Conservation (phyloP, 2,329 filamentous ascomycete genomes). For the Fusarium camptoceras region DNA sequence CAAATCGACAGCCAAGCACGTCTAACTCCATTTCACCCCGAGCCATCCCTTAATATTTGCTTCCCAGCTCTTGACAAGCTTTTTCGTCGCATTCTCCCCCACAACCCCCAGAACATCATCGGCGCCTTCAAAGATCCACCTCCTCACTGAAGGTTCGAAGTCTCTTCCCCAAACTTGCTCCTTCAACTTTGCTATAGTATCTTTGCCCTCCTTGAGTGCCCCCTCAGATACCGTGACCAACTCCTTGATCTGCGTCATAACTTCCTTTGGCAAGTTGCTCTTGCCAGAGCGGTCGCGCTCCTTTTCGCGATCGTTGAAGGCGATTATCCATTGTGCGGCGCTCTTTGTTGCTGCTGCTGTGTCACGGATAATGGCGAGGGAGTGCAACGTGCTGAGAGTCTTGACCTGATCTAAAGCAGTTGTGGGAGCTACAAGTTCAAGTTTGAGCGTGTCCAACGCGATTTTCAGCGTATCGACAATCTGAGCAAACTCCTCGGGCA, state of each 20-base stretch:
- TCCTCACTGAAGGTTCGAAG: slow-evolving; percentile 44
- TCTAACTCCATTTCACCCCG: slow-evolving; percentile 50
- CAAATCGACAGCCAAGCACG: neutral
- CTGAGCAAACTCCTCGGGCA: slow-evolving; percentile 44
- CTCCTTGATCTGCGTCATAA: slow-evolving; percentile 50
- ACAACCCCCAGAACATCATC: slow-evolving; percentile 42
- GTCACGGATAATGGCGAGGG: slow-evolving; percentile 54
- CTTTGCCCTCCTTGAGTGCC: slow-evolving; percentile 51
- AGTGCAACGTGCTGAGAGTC: slow-evolving; percentile 52
- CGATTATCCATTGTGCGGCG: slow-evolving; percentile 51
- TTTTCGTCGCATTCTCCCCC: slow-evolving; percentile 41
- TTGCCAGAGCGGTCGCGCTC: slow-evolving; percentile 55
- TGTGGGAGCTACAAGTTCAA: slow-evolving; percentile 24
- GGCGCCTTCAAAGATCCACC: slow-evolving; percentile 48
- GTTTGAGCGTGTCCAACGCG: slow-evolving; percentile 30
- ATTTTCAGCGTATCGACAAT: slow-evolving; percentile 41
- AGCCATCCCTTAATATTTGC: slow-evolving; percentile 52
- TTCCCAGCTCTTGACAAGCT: slow-evolving; percentile 52
- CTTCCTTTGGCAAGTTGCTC: slow-evolving; percentile 54
- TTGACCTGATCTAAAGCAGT: slow-evolving; percentile 36
- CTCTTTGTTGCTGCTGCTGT: slow-evolving; percentile 51
- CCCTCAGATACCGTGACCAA: slow-evolving; percentile 49
- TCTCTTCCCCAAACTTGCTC: slow-evolving; percentile 44
- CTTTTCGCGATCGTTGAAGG: slow-evolving; percentile 54
- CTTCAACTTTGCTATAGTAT: slow-evolving; percentile 46